A percentile compares a stretch with the other conserved stretches of the same genome.
These are phyloP conservation scores for Pyronema omphalodes DNA, from an alignment of 495 filamentous ascomycete species.

Conservation along the genomic window DNA sequence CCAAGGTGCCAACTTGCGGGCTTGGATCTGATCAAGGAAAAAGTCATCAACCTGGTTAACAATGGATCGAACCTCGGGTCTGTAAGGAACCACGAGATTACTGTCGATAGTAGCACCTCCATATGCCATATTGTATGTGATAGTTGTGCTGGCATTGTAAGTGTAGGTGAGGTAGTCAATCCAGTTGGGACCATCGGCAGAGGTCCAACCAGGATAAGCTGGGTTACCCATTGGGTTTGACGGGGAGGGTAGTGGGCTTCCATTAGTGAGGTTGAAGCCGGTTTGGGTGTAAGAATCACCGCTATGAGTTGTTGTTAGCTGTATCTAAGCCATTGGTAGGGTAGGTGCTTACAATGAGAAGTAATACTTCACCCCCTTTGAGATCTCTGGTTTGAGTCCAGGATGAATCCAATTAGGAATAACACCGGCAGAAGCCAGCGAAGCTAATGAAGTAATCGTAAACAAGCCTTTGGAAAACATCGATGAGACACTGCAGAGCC, in stretches of 20 bases:
- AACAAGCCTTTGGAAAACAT: too few species aligned
- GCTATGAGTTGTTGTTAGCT: slow-evolving; percentile 15
- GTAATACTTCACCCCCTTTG: slow-evolving; percentile 30
- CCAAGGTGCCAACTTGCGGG: slow-evolving; percentile 36
- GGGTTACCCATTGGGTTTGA: slow-evolving; percentile 65
- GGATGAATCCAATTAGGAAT: too few species aligned
- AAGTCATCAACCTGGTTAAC: slow-evolving; percentile 39
- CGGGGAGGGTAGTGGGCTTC: slow-evolving; percentile 31
- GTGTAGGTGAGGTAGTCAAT: slow-evolving; percentile 44
- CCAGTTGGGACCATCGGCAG: slow-evolving; percentile 47
- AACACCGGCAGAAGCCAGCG: too few species aligned
- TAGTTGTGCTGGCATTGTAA: slow-evolving; percentile 40
- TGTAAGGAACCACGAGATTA: slow-evolving; percentile 35
- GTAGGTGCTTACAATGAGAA: slow-evolving; percentile 33
- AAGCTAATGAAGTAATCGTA: too few species aligned
- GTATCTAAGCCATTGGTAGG: slow-evolving; percentile 1
- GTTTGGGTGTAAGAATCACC: slow-evolving; percentile 48
- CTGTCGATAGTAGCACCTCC: slow-evolving; percentile 48
- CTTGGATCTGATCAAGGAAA: slow-evolving; percentile 25
- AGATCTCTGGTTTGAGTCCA: too few species aligned
- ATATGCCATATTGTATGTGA: slow-evolving; percentile 47
- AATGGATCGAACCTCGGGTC: slow-evolving; percentile 36
- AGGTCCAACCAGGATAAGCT: slow-evolving; percentile 39
- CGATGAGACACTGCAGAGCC: too few species aligned
- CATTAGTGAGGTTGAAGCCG: slow-evolving; percentile 42